Evolutionary conservation across 2,329 filamentous ascomycete species (phyloP).

Genomic region (Alternaria longipes): DNA sequence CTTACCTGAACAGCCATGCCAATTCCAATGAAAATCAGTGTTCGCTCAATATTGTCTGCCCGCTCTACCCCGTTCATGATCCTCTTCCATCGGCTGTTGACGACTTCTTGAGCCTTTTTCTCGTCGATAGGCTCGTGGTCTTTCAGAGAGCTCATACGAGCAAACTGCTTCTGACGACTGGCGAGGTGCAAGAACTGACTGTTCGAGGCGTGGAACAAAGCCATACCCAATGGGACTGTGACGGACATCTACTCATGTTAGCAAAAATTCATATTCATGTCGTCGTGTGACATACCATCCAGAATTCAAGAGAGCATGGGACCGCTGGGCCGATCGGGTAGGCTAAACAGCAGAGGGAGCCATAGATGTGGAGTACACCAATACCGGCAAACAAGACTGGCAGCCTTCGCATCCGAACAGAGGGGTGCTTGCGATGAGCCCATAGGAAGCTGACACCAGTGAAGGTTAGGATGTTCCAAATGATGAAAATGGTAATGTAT

Average conservation of each 20-base stretch:
- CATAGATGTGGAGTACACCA: constrained; percentile 40
- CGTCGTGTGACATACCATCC: constrained; percentile 22
- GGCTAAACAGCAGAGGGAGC: constrained; percentile 18
- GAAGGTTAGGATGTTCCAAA: constrained; percentile 29
- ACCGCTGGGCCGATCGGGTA: constrained; percentile 39
- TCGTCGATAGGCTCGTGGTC: constrained; percentile 35
- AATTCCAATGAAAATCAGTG: constrained; percentile 38
- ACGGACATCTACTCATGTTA: not conserved
- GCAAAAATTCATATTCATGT: not conserved
- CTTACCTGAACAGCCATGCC: constrained; percentile 42
- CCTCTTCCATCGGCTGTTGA: constrained; percentile 37
- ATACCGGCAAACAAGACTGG: constrained; percentile 39
- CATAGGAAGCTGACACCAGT: constrained; percentile 31
- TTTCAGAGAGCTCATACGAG: constrained; percentile 35
- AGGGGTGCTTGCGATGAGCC: constrained; percentile 40
- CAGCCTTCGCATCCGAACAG: constrained; percentile 43
- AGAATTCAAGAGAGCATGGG: constrained; percentile 41
- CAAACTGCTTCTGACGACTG: constrained; percentile 45
- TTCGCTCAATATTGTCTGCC: constrained; percentile 39
- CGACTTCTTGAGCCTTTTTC: constrained; percentile 33
- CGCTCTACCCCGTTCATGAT: constrained; percentile 35
- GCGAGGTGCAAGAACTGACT: constrained; percentile 47
- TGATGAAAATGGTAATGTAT: constrained; percentile 29
- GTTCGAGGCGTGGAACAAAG: constrained; percentile 47
- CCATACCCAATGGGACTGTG: constrained; percentile 8